These are phyloP conservation scores for Solanum pennellii DNA, from an alignment of 257 asterid genomes.

Conservation along the genomic window DNA sequence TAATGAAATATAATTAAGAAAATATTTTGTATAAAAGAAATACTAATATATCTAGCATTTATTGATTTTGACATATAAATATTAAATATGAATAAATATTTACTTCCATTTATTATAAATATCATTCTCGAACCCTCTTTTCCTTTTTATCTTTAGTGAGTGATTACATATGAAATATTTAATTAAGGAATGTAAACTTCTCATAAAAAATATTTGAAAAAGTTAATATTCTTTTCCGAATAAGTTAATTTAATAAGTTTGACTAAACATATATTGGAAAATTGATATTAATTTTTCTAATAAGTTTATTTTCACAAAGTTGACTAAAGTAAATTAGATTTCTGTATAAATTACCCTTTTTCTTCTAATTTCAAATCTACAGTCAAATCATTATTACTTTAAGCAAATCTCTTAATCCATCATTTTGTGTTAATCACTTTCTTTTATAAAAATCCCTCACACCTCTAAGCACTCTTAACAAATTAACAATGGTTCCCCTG, in stretches of 20 bases:
- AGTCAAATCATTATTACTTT: not conserved
- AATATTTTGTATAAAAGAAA: not conserved
- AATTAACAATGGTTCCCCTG: slow-evolving; percentile 2
- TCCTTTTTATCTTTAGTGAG: not conserved
- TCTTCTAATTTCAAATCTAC: not conserved
- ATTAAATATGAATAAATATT: not conserved
- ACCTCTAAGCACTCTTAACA: not conserved
- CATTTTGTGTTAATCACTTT: not conserved
- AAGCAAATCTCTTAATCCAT: not conserved
- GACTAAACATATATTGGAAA: not conserved
- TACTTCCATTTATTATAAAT: not conserved
- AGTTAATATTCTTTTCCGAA: not conserved
- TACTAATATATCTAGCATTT: not conserved
- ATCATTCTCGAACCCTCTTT: not conserved
- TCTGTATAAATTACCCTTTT: not conserved
- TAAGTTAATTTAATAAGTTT: not conserved
- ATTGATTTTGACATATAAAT: not conserved
- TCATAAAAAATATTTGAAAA: not conserved
- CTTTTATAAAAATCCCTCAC: not conserved
- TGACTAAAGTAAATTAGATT: not conserved
- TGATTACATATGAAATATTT: not conserved
- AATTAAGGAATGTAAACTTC: not conserved
- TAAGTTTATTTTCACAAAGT: not conserved
- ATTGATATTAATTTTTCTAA: too few species aligned
- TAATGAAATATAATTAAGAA: not conserved